A percentile compares a stretch with the other conserved stretches of the same genome.
Evolutionary conservation across 306 rosid species (phyloP).

Genomic region (Crataegus laevigata): DNA sequence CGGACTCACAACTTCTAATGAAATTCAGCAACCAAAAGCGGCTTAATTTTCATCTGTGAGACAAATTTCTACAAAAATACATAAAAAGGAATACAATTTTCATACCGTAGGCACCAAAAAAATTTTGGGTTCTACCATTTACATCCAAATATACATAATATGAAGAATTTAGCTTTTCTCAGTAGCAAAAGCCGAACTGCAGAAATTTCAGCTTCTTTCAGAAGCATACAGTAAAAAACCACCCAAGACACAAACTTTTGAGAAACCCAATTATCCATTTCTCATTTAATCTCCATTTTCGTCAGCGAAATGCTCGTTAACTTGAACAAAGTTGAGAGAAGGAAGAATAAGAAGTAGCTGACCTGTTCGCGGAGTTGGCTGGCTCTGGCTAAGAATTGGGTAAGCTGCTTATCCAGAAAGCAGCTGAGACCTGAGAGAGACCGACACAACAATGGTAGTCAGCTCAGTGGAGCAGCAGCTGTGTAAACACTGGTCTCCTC

Average conservation of each 20-base stretch:
- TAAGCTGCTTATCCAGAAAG: not conserved
- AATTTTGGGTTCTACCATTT: not conserved
- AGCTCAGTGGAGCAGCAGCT: not conserved
- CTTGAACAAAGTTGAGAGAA: not conserved
- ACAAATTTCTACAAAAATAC: not conserved
- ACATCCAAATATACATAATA: no score
- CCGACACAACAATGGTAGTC: not conserved
- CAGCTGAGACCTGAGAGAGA: not conserved
- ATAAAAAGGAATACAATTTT: no score
- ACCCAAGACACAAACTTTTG: not conserved
- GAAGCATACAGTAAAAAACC: not conserved
- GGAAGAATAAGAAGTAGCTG: not conserved
- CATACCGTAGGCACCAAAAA: not conserved
- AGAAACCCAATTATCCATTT: not conserved
- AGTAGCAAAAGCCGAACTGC: no score
- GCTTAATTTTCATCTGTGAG: not conserved
- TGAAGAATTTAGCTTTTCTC: not conserved
- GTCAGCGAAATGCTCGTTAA: not conserved
- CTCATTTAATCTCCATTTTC: not conserved
- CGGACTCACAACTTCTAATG: not conserved
- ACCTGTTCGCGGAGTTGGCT: not conserved
- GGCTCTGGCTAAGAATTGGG: not conserved
- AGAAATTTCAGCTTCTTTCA: not conserved
- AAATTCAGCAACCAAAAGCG: not conserved
- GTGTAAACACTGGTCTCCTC: not conserved